These are phyloP conservation scores for Fomitopsis pulvina DNA, from an alignment of 768 basidiomycete species.

Conservation along the genomic window DNA sequence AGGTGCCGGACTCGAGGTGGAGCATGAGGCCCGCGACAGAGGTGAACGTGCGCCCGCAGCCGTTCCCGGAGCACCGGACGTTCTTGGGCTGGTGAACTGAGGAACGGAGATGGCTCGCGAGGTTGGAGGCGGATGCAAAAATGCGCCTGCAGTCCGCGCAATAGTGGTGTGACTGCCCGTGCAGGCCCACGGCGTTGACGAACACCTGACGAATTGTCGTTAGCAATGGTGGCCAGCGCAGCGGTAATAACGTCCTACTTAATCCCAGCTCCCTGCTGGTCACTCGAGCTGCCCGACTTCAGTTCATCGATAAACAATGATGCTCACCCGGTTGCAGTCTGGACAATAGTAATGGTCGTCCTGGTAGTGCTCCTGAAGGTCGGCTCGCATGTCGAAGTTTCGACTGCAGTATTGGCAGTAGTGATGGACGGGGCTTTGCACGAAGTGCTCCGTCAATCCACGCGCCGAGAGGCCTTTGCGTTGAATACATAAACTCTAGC, in stretches of 20 bases:
- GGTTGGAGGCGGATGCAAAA: conserved; percentile 37
- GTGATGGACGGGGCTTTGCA: conserved; percentile 39
- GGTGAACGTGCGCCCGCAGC: conserved; percentile 45
- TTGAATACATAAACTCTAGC: no score
- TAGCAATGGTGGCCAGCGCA: neutral
- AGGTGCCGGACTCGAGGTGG: conserved; percentile 58
- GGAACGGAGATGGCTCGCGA: conserved; percentile 47
- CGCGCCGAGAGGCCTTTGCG: no score
- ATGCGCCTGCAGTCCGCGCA: conserved; percentile 37
- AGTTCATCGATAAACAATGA: neutral
- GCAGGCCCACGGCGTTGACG: conserved; percentile 23
- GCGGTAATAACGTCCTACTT: no score
- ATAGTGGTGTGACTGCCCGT: conserved; percentile 33
- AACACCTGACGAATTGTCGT: conserved; percentile 26
- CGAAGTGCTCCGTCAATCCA: conserved; percentile 44
- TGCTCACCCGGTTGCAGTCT: conserved; percentile 25
- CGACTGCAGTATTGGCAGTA: conserved; percentile 48
- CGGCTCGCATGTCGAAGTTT: conserved; percentile 30
- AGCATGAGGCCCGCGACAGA: conserved; percentile 48
- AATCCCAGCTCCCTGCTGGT: no score
- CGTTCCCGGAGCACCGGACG: conserved; percentile 29
- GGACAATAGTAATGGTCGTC: conserved; percentile 37
- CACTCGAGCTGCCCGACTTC: no score
- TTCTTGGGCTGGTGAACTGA: conserved; percentile 37
- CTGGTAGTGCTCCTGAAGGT: conserved; percentile 36